Evolutionary conservation across 192 early-diverging fungal genomes (phyloP).

Genomic region (Coemansia sp.): DNA sequence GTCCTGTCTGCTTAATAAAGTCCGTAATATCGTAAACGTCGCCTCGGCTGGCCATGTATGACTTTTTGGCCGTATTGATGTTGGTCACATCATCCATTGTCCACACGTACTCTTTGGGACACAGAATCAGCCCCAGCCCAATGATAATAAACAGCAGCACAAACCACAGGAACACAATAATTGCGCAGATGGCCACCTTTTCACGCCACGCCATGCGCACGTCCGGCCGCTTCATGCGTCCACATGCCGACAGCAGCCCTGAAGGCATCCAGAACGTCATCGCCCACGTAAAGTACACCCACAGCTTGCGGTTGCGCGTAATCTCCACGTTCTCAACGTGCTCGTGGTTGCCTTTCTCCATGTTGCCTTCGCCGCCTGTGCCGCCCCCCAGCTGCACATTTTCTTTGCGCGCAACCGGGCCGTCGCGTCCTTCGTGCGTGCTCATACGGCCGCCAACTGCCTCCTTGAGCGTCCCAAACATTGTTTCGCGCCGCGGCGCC

Average conservation of each 20-base stretch:
- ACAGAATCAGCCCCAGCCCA: constrained; percentile 70
- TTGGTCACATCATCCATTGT: constrained; percentile 63
- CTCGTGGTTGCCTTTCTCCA: constrained; percentile 37
- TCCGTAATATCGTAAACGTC: constrained; percentile 72
- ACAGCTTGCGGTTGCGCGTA: constrained; percentile 29
- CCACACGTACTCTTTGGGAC: constrained; percentile 71
- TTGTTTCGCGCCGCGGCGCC: constrained; percentile 9
- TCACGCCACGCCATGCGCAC: constrained; percentile 97
- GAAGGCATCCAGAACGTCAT: constrained; percentile 49
- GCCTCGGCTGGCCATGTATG: constrained; percentile 68
- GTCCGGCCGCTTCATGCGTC: constrained; percentile 82
- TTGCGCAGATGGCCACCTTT: constrained; percentile 83
- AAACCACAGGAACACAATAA: constrained; percentile 80
- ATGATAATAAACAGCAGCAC: constrained; percentile 85
- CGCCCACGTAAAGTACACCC: constrained; percentile 37
- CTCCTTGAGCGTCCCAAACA: constrained; percentile 33
- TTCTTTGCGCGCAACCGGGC: constrained; percentile 21
- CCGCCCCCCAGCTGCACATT: constrained; percentile 22
- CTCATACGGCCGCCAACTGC: constrained; percentile 12
- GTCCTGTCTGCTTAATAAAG: constrained; percentile 43
- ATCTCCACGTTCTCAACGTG: constrained; percentile 41
- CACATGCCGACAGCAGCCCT: constrained; percentile 38
- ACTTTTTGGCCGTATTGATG: constrained; percentile 53
- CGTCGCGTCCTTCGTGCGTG: constrained; percentile 19
- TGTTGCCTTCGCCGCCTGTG: constrained; percentile 48